These are phyloP conservation scores for Pleodorina starrii DNA, from an alignment of 139 green algal genomes.

Conservation along the genomic window DNA sequence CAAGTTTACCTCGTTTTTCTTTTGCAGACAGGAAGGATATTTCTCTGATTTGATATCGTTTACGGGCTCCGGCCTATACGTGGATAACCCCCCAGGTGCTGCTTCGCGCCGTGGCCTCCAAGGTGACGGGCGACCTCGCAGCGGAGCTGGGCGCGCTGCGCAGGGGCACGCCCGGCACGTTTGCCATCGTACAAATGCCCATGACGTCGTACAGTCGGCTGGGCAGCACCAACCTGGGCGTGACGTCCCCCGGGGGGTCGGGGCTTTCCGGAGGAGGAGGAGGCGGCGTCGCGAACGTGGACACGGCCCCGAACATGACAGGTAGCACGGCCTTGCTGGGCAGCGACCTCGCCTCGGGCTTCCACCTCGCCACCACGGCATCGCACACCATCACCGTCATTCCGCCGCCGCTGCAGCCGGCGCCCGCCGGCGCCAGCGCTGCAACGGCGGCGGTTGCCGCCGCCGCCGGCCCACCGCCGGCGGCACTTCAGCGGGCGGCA, in stretches of 20 bases:
- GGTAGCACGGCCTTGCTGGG: not conserved
- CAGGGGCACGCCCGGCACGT: conserved; percentile 3
- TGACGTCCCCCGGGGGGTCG: not conserved
- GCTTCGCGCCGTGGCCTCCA: not conserved
- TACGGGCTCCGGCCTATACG: too few species aligned
- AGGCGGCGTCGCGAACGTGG: too few species aligned
- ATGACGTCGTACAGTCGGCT: not conserved
- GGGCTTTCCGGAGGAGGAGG: too few species aligned
- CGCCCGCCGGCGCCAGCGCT: not conserved
- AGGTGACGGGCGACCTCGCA: not conserved
- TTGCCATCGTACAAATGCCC: not conserved
- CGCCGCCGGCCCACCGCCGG: too few species aligned
- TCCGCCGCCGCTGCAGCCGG: not conserved
- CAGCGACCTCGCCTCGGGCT: not conserved
- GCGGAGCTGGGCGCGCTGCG: conserved; percentile 28
- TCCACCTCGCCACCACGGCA: not conserved
- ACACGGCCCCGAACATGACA: too few species aligned
- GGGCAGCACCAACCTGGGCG: not conserved
- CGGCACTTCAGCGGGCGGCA: too few species aligned
- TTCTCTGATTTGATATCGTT: too few species aligned
- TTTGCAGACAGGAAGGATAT: too few species aligned
- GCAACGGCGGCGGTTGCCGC: too few species aligned
- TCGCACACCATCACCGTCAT: not conserved
- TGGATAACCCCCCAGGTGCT: not conserved
- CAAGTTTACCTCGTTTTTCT: too few species aligned